Conservation (phyloP, 1,284 basidiomycete genomes). For the Fomitopsis betulina region DNA sequence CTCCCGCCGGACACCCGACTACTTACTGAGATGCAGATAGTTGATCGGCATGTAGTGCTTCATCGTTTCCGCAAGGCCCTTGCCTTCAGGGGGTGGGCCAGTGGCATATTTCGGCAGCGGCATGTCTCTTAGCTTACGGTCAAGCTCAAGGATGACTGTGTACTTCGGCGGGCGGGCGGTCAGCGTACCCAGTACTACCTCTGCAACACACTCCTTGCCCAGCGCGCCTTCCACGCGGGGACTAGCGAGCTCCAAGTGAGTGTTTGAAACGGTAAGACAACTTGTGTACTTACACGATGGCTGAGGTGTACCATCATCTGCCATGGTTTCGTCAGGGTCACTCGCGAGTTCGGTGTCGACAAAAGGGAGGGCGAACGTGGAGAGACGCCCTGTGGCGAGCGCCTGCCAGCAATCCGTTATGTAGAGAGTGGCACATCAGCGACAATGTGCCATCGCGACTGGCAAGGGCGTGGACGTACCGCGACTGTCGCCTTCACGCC, state of each 20-base stretch:
- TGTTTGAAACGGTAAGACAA: background rate
- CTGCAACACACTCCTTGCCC: constrained; percentile 61
- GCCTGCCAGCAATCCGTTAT: constrained; percentile 31
- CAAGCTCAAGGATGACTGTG: constrained; percentile 26
- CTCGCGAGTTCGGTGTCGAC: constrained; percentile 27
- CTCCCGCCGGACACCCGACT: background rate
- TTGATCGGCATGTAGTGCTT: constrained; percentile 44
- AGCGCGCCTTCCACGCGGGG: constrained; percentile 68
- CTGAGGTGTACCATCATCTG: constrained; percentile 23
- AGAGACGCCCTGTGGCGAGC: constrained; percentile 25
- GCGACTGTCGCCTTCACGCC: too few relatives aligned
- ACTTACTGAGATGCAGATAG: constrained; percentile 60
- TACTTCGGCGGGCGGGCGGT: constrained; percentile 58
- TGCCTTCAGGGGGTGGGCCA: constrained; percentile 35
- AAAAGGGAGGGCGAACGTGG: constrained; percentile 25
- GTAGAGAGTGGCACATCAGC: constrained; percentile 30
- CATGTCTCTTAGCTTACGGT: constrained; percentile 27
- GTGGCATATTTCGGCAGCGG: constrained; percentile 27
- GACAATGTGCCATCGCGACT: background rate
- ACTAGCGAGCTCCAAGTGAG: constrained; percentile 33
- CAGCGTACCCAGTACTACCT: constrained; percentile 59
- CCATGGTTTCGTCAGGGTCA: constrained; percentile 23
- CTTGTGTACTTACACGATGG: constrained; percentile 21
- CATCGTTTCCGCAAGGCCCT: constrained; percentile 48
- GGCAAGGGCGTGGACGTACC: background rate